Evolutionary conservation across 192 early-diverging fungal species (phyloP), one percentile per base, ranked within the genome.

Genomic region (Helicostylum pulchrum): DNA sequence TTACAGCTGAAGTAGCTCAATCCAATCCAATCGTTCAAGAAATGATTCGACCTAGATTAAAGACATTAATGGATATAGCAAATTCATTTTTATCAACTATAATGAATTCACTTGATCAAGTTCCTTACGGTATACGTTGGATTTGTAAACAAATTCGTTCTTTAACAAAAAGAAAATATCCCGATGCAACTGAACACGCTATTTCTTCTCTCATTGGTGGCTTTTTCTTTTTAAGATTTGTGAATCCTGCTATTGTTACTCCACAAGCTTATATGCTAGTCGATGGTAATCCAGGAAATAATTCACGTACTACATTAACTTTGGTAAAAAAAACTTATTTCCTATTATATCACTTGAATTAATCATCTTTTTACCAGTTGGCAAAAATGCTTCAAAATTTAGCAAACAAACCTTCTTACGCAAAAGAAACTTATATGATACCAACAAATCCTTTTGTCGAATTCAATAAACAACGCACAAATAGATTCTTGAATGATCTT

Each of bases 91-190:
- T 98, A 42, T 79, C 83, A 52, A 96, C 90, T 10, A 94, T 98
- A 53, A 85, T 97, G n/a, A 78, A 81, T 17, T 88, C 91, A 11
- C 76, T 93, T 7, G 92, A 96, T 53, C 85, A 92, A 70, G 90
- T 93, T 21, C 96, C 96, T 0, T 97, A 94, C 65, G 96, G 95
- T 34, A 97, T 98, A 73, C 87, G 95, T 12, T 98, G 95, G 95
- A 94, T 98, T 53, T 98, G 96, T 76, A 98, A 98, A 71, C 95
- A 98, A 77, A 97, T 98, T 76, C 81, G 89, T 17, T 91, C 87
- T 7, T 77, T 98, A 68, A 93, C 94, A 7, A 94, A 93, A 87
- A 75, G 94, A 59, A 93, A 94, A 75, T 98, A 91, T 77, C 94
- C 95, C 1, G 88, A 97, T 53, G 90, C 91, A 8, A 85, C 92